Evolutionary conservation across 768 basidiomycete genomes (phyloP), one percentile per base, ranked within the genome.

Genomic region (Russula abietina): DNA sequence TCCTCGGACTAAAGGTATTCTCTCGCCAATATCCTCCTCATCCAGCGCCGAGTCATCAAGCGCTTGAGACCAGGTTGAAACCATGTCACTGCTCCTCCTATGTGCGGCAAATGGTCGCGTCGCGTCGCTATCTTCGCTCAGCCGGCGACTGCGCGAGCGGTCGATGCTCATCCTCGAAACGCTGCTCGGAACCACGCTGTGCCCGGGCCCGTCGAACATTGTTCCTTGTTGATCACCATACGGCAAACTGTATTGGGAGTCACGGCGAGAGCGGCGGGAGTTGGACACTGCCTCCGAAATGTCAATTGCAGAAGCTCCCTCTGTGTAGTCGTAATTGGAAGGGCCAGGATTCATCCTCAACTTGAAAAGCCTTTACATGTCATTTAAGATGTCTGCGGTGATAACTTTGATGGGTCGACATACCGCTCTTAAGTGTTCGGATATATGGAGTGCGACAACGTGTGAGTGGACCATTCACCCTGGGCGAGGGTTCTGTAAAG

Each of bases 251-350:
- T 83, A 80, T 55, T 85, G 84, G 5, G 91, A 91, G 69, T 89
- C 83, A 22, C 85, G 81, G 46, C 88, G 79, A n/a, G 82, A 74
- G 36, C 75, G 80, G 48, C 79, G 77, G 56, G 69, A 77, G 65
- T 78, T 81, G 39, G 75, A 75, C n/a, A 87, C 68, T 19, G 81
- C 91, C 65, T 78, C 73, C 61, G 82, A 73, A 49, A 95, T 91
- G 64, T 92, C 92, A 33, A 84, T 76, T 8, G 84, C 78, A 12
- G 89, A 87, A 38, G 92, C 92, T 45, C 91, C 91, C 68, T 94
- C 92, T 1, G 92, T 93, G 72, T 94, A 94, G 75, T 94, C 92
- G 67, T 78, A 64, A 5, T 33, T 60, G 12, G 67, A 67, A 33
- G 66, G 55, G 10, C 65, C 66, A 10, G 60, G n/a, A 24, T 64